These are phyloP conservation scores for Lentinus tigrinus DNA, from an alignment of 768 basidiomycete genomes.

Conservation along the genomic window DNA sequence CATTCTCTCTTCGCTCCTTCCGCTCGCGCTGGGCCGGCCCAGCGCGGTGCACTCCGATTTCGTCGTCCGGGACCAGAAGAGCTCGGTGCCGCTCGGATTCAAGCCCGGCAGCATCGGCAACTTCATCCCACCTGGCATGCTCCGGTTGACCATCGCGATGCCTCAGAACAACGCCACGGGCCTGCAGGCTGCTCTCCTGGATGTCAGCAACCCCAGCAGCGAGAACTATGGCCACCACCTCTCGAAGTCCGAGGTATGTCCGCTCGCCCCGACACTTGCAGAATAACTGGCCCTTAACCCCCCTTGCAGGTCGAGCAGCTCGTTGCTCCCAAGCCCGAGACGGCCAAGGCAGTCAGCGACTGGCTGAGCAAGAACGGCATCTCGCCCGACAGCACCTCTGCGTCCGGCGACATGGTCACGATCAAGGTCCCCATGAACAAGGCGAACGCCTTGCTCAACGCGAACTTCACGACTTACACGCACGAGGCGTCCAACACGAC, in stretches of 20 bases:
- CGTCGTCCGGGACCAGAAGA: slow-evolving; percentile 6
- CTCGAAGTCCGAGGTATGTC: slow-evolving; percentile 10
- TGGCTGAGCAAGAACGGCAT: slow-evolving; percentile 29
- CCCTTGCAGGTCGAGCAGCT: neutral
- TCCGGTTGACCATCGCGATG: slow-evolving; percentile 28
- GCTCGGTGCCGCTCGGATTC: slow-evolving; percentile 1
- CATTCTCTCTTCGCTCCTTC: slow-evolving; percentile 9
- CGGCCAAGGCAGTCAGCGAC: slow-evolving; percentile 22
- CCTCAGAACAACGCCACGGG: slow-evolving; percentile 33
- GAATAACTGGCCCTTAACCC: too few relatives aligned
- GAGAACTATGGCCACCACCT: slow-evolving; percentile 22
- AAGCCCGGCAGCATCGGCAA: neutral
- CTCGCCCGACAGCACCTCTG: slow-evolving; percentile 22
- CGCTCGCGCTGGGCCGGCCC: slow-evolving; percentile 18
- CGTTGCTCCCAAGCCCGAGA: slow-evolving; percentile 22
- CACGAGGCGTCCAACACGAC: slow-evolving; percentile 30
- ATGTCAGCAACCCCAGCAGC: slow-evolving; percentile 39
- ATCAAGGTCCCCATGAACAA: slow-evolving; percentile 29
- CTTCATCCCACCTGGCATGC: neutral
- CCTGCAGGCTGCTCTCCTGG: slow-evolving; percentile 32
- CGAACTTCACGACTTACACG: slow-evolving; percentile 34
- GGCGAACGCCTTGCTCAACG: slow-evolving; percentile 35
- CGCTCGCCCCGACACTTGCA: neutral
- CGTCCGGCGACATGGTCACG: slow-evolving; percentile 35
- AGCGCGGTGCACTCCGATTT: neutral